A percentile compares a stretch with the other conserved stretches of the same genome.
phyloP scores from a whole-genome alignment of 495 filamentous ascomycete species.

The Neurospora sp. region DNA sequence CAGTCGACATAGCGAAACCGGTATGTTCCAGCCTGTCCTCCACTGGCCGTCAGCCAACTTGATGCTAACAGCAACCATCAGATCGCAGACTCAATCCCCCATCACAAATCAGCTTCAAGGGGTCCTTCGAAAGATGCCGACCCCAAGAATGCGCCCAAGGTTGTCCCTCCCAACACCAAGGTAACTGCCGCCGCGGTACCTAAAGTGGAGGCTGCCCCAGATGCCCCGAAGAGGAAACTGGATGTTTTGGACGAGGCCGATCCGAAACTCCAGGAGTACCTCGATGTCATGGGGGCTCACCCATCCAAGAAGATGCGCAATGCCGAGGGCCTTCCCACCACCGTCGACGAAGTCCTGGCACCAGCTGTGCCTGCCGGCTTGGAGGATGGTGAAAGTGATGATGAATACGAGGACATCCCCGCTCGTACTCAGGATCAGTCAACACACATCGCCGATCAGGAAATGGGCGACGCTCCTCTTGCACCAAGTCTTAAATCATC shows the following conservation, averaged over 20 bases:
- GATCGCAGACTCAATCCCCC: conserved; percentile 15
- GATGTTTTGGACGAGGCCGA: conserved; percentile 45
- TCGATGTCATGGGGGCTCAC: conserved; percentile 59
- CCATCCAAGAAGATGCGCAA: conserved; percentile 21
- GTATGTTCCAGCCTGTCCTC: conserved; percentile 38
- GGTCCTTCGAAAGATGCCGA: conserved; percentile 2
- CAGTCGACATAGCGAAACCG: conserved; percentile 80
- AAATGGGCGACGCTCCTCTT: conserved; percentile 3
- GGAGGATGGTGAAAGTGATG: conserved; percentile 46
- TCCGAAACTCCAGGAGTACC: conserved; percentile 75
- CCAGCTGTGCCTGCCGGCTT: conserved; percentile 36
- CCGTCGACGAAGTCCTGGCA: conserved; percentile 3
- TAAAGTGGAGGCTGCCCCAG: conserved; percentile 8
- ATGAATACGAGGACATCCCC: conserved; percentile 55
- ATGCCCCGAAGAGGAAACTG: conserved; percentile 42
- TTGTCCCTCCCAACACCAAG: conserved; percentile 5
- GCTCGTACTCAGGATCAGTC: conserved; percentile 27
- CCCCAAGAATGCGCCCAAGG: conserved; percentile 2
- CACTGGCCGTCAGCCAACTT: neutral
- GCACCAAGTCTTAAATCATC: neutral
- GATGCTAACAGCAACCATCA: conserved; percentile 2
- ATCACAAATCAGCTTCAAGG: conserved; percentile 5
- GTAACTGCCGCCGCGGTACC: conserved; percentile 4
- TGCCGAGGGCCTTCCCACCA: conserved; percentile 9
- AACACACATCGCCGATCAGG: conserved; percentile 14